phyloP scores from a whole-genome alignment of 805 yeast genomes.

The Osmozyma mogii region DNA sequence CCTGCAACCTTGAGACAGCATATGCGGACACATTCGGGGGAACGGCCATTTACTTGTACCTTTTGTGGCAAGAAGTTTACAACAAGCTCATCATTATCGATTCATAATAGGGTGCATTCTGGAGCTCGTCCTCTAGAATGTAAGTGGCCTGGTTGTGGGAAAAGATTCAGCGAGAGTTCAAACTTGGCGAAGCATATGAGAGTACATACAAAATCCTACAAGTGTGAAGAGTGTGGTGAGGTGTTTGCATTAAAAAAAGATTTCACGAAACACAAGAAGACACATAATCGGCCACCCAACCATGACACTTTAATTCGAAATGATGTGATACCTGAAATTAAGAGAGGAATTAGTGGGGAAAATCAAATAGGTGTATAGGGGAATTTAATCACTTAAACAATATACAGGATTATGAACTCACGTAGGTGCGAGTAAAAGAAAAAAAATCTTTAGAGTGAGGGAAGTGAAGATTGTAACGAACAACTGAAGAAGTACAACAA shows the following conservation, averaged over 20 bases:
- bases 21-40: slow-evolving; percentile 79
- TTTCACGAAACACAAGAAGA: slow-evolving; percentile 30
- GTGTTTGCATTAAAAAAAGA: slow-evolving; percentile 42
- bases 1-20: slow-evolving; percentile 77
- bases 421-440: too few species aligned
- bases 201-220: slow-evolving; percentile 53
- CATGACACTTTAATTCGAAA: too few species aligned
- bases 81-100: slow-evolving; percentile 72
- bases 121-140: slow-evolving; percentile 86
- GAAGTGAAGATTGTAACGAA: too few species aligned
- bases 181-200: slow-evolving; percentile 84
- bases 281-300: too few species aligned
- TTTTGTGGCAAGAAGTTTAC: slow-evolving; percentile 74
- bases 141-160: slow-evolving; percentile 72
- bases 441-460: too few species aligned
- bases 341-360: too few species aligned
- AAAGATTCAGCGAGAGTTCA: slow-evolving; percentile 81
- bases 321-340: too few species aligned
- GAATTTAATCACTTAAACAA: too few species aligned
- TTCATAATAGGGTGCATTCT: slow-evolving; percentile 80
- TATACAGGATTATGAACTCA: too few species aligned
- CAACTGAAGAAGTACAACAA: too few species aligned
- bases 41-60: slow-evolving; percentile 72
- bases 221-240: slow-evolving; percentile 45
- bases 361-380: too few species aligned